Base-by-base conservation (phyloP, 805 yeast species). In the Yamadazyma kitorensis region DNA sequence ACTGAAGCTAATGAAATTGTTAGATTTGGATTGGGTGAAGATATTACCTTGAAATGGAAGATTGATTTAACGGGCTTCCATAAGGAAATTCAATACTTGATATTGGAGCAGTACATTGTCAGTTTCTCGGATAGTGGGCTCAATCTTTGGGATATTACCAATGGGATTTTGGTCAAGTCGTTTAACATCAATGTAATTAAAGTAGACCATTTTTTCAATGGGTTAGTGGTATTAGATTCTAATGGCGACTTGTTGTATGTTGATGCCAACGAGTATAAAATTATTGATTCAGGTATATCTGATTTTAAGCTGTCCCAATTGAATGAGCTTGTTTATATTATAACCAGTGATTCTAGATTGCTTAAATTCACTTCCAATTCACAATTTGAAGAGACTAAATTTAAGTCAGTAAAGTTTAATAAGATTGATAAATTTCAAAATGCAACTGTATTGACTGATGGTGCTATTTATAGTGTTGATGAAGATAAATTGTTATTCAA, bases 351-450 rank as follows among this genome's bases (percentile, higher is more conserved):
- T 13, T 29, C 31, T 3, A 21, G 13, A n/a, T 24, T 38, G 8
- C 14, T 35, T n/a, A 36, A 36, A n/a, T 10, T 31, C 13, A 18
- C 17, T 5, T 11, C 28, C 4, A 22, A 6, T 15, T n/a, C 18
- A 9, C 22, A 30, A 15, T 10, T 15, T 9, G 13, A 13, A 7
- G 31, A 34, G 13, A 14, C 27, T 3, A 20, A 17, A 10, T 11
- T 27, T 13, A 34, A 31, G n/a, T 17, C 28, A 10, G 17, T 29
- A 11, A 42, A 36, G 19, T 25, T 34, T 14, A 31, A 34, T 13
- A 27, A 27, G 8, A 14, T 82, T 55, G 76, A 86, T 30, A 88
- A 87, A 45, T 54, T 93, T 17, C 87, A 84, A 39, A 93, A 82
- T 44, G 96, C 89, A 47, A 72, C 82, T 21, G 75, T 81, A 0